These are phyloP conservation scores for Cryptococcus sp. DNA, from an alignment of 1,284 basidiomycete genomes.

Conservation along the genomic window DNA sequence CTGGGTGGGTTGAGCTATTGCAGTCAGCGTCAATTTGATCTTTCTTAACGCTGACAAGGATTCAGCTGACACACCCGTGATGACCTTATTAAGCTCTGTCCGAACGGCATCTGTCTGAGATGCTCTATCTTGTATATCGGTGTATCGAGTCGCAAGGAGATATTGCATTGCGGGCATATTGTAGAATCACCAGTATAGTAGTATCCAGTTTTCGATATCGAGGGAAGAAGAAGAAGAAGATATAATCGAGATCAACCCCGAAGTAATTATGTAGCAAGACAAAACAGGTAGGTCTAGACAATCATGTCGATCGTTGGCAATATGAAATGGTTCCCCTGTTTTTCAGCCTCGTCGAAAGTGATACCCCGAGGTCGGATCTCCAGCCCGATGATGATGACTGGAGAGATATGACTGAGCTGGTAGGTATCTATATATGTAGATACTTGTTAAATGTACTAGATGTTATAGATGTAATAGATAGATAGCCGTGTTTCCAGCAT, in stretches of 20 bases:
- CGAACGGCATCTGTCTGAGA: not conserved
- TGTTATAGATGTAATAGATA: not conserved
- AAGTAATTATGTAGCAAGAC: not conserved
- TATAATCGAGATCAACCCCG: not conserved
- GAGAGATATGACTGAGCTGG: not conserved
- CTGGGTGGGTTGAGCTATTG: slow-evolving; percentile 43
- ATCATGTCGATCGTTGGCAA: not conserved
- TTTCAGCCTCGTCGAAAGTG: not conserved
- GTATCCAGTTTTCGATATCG: not conserved
- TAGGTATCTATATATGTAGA: too few species aligned
- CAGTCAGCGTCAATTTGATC: slow-evolving; percentile 1
- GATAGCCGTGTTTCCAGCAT: not conserved
- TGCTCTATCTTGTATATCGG: not conserved
- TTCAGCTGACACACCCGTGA: not conserved
- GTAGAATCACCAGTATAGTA: not conserved
- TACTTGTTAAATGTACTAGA: too few species aligned
- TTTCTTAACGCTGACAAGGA: not conserved
- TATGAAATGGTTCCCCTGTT: not conserved
- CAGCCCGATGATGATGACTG: not conserved
- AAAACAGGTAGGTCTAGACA: not conserved
- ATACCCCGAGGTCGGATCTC: not conserved
- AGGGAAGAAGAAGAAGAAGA: not conserved
- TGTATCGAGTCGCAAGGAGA: not conserved
- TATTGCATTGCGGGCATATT: not conserved
- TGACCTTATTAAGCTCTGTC: not conserved